Conservation (phyloP, 2,329 filamentous ascomycete species). For the Clarireedia paspali region DNA sequence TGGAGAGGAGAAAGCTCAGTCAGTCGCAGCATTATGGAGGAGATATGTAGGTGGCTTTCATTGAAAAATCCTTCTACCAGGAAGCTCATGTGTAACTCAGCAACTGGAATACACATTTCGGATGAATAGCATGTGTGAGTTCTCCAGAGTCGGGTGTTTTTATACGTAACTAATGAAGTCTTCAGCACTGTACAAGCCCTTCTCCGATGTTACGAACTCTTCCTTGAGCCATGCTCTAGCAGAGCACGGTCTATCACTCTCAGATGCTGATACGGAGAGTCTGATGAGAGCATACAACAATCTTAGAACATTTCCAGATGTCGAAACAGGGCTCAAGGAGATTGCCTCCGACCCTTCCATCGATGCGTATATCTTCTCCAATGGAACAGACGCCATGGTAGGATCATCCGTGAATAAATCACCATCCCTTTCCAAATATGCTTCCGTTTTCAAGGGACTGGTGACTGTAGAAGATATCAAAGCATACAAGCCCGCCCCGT, state of each 20-base stretch:
- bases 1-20: constrained; percentile 47
- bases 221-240: constrained; percentile 56
- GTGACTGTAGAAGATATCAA: constrained; percentile 53
- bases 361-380: constrained; percentile 59
- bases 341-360: constrained; percentile 32
- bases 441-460: constrained; percentile 41
- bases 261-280: constrained; percentile 34
- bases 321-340: constrained; percentile 42
- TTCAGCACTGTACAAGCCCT: constrained; percentile 52
- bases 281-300: constrained; percentile 59
- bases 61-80: background rate
- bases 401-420: constrained; percentile 50
- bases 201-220: constrained; percentile 53
- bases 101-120: constrained; percentile 76
- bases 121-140: constrained; percentile 64
- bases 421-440: constrained; percentile 43
- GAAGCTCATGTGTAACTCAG: background rate
- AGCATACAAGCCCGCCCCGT: constrained; percentile 58
- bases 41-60: constrained; percentile 19
- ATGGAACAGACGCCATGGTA: constrained; percentile 59
- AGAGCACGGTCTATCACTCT: constrained; percentile 44
- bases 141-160: background rate
- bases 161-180: background rate
- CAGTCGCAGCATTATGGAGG: constrained; percentile 55
- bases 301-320: constrained; percentile 58